phyloP scores from a whole-genome alignment of 345 rosid genomes.

The Hypericum perforatum region DNA sequence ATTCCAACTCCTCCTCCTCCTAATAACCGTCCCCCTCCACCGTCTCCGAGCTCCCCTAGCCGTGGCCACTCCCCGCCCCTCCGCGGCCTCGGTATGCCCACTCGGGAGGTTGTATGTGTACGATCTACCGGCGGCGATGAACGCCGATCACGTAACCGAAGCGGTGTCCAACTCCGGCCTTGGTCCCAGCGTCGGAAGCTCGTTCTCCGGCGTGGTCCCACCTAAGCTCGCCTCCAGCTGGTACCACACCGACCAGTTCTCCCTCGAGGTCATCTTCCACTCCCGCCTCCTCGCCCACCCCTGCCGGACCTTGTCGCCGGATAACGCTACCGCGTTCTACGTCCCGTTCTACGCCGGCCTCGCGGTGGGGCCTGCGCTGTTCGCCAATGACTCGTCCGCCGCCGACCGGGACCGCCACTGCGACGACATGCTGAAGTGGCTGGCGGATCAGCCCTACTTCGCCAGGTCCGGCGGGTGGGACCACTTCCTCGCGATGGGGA shows the following conservation, averaged over 20 bases:
- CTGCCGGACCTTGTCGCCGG: slow-evolving; percentile 61
- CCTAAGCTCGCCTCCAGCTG: slow-evolving; percentile 55
- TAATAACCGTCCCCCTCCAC: slow-evolving; percentile 25
- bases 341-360: slow-evolving; percentile 92
- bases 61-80: no score
- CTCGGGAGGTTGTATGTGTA: slow-evolving; percentile 63
- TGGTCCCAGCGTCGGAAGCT: slow-evolving; percentile 41
- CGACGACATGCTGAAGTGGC: slow-evolving; percentile 53
- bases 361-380: slow-evolving; percentile 74
- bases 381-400: slow-evolving; percentile 41
- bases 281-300: slow-evolving; percentile 61
- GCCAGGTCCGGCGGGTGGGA: slow-evolving; percentile 76
- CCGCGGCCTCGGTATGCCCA: no score
- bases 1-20: slow-evolving; percentile 18
- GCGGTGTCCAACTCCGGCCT: slow-evolving; percentile 62
- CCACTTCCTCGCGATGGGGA: slow-evolving; percentile 89
- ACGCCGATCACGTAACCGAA: slow-evolving; percentile 32
- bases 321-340: slow-evolving; percentile 71
- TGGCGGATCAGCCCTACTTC: slow-evolving; percentile 55
- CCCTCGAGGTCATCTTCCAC: slow-evolving; percentile 69
- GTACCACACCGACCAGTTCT: slow-evolving; percentile 94
- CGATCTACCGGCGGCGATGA: slow-evolving; percentile 59
- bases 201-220: slow-evolving; percentile 43
- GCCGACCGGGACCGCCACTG: slow-evolving; percentile 71
- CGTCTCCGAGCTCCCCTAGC: not conserved